Conservation (phyloP, 495 filamentous ascomycete genomes). For the Podospora anserina region DNA sequence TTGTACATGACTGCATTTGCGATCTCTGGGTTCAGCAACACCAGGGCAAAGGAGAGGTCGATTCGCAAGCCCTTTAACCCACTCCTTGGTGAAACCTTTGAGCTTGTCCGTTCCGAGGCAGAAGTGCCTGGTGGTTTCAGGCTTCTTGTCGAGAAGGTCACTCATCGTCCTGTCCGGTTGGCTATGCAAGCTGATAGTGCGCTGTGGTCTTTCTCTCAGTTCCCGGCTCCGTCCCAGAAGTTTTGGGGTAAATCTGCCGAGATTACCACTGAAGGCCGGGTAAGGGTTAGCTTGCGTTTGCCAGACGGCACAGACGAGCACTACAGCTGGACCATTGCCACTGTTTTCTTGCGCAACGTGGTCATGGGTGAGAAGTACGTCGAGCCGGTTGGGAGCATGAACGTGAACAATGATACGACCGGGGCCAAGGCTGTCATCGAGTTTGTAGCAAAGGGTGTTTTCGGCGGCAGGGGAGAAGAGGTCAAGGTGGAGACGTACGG, state of each 20-base stretch:
- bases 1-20: constrained; percentile 88
- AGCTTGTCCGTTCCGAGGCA: constrained; percentile 81
- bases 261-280: constrained; percentile 84
- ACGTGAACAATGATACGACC: constrained; percentile 72
- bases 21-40: constrained; percentile 73
- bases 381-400: constrained; percentile 87
- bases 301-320: constrained; percentile 66
- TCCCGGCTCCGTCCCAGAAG: constrained; percentile 84
- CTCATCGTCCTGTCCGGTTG: constrained; percentile 84
- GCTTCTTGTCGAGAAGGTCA: constrained; percentile 88
- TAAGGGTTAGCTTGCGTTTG: constrained; percentile 61
- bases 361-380: constrained; percentile 98
- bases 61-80: constrained; percentile 98
- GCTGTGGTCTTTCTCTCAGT: constrained; percentile 80
- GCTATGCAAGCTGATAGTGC: constrained; percentile 88
- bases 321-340: constrained; percentile 81
- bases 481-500: constrained; percentile 71
- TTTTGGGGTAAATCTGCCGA: constrained; percentile 98
- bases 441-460: constrained; percentile 94
- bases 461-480: constrained; percentile 90
- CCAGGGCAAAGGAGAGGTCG: constrained; percentile 79
- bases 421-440: constrained; percentile 75
- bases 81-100: constrained; percentile 93
- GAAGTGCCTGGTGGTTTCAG: constrained; percentile 71
- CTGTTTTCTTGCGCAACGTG: constrained; percentile 89